These are phyloP conservation scores for Chrysanthemum makinoi DNA, from an alignment of 129 eudicot species.

Conservation along the genomic window DNA sequence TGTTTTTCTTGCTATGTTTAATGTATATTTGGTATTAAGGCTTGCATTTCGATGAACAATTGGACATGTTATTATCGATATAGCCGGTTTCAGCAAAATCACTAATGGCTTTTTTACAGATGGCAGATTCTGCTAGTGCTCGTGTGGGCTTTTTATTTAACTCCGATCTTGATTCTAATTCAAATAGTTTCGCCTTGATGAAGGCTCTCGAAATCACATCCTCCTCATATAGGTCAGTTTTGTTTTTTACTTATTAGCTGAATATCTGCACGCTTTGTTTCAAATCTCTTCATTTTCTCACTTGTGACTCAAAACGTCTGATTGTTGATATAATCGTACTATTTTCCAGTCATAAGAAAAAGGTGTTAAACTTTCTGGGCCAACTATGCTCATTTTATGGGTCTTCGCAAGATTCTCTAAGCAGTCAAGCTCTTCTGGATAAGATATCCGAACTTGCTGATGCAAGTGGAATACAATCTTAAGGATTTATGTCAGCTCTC, in stretches of 20 bases:
- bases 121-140: slow-evolving; percentile 58
- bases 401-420: slow-evolving; percentile 46
- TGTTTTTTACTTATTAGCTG: too few relatives aligned
- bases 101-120: slow-evolving; percentile 15
- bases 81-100: too few relatives aligned
- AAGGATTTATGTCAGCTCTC: slow-evolving; percentile 52
- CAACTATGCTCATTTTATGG: slow-evolving; percentile 60
- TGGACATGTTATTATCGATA: too few relatives aligned
- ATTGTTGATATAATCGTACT: too few relatives aligned
- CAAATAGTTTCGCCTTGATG: slow-evolving; percentile 57
- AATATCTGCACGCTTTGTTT: too few relatives aligned
- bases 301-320: too few relatives aligned
- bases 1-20: too few relatives aligned
- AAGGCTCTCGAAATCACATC: slow-evolving; percentile 59
- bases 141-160: slow-evolving; percentile 74
- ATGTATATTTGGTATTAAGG: too few relatives aligned
- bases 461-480: slow-evolving; percentile 61
- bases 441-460: slow-evolving; percentile 48
- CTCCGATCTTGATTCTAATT: slow-evolving; percentile 41
- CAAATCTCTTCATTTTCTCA: too few relatives aligned
- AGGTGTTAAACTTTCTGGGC: slow-evolving; percentile 71
- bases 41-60: too few relatives aligned
- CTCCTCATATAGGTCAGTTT: slow-evolving; percentile 22
- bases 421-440: slow-evolving; percentile 33
- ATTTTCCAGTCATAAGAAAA: slow-evolving; percentile 72